Evolutionary conservation across 2,329 filamentous ascomycete species (phyloP), one percentile per base, ranked within the genome.

Genomic region (Fusarium nodosum): DNA sequence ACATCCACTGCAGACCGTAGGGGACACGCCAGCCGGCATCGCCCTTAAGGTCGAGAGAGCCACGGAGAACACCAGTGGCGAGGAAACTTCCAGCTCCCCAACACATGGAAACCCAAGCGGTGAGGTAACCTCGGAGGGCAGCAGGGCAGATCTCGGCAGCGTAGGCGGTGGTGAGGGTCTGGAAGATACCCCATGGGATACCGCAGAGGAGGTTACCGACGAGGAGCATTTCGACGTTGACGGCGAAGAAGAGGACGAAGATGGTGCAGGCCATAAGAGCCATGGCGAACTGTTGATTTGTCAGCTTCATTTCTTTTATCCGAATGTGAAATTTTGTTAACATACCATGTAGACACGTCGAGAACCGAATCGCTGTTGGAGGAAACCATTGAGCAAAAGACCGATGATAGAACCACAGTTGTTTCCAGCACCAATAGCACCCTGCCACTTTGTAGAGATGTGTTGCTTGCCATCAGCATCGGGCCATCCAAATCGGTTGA

Each of bases 351-450:
- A 83, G 2, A 82, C 83, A 72, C 80, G 79, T 56, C 82, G 79
- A 63, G 83, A 84, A 1, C 83, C 83, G n/a, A 80, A 79, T 4
- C 77, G 74, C 15, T 87, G 81, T 12, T 83, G 79, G n/a, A 86
- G 58, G 51, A 79, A 78, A 30, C 85, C 86, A 60, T 82, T 85
- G 50, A 83, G 50, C 56, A 86, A 78, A 2, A 86, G 79, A 4
- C 86, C 86, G 2, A 86, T 30, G 42, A 88, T 83, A 51, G 83
- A 80, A 7, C 86, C 86, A 5, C 79, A 78, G 24, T 81, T 77
- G 1, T 81, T 80, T 16, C 81, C 85, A 54, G 85, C 85, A 41
- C 79, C 80, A 9, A 87, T 76, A 6, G 80, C 84, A 5, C 82
- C 79, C 74, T 87, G 85, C 80, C 82, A 87, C 6, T 79, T 74